Evolutionary conservation across 129 eudicot genomes (phyloP).

Genomic region (Cynara cardunculus): DNA sequence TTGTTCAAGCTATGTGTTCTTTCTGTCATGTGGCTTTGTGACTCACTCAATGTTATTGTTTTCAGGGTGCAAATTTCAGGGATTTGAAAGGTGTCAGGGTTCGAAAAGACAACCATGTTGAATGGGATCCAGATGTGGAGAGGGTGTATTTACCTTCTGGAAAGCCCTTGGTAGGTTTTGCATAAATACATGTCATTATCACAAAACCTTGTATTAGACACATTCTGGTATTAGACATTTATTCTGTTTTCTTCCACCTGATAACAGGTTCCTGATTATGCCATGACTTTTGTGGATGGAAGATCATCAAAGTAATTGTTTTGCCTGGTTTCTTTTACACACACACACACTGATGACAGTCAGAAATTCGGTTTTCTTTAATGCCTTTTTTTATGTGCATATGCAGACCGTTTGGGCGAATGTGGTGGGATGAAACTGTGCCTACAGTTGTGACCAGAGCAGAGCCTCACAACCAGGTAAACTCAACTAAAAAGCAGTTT

Average conservation of each 20-base stretch:
- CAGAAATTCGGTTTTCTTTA: background rate
- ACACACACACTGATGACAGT: background rate
- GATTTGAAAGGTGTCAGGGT: conserved; percentile 64
- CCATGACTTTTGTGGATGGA: conserved; percentile 58
- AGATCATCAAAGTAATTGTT: conserved; percentile 59
- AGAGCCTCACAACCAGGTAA: conserved; percentile 78
- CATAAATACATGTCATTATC: too few relatives aligned
- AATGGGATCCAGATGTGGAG: conserved; percentile 54
- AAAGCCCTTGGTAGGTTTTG: conserved; percentile 58
- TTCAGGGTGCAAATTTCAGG: conserved; percentile 80
- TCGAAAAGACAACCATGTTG: conserved; percentile 44
- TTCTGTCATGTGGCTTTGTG: background rate
- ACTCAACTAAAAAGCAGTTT: background rate
- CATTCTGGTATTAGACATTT: background rate
- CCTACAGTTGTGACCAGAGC: conserved; percentile 76
- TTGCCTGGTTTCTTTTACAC: background rate
- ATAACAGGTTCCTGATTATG: conserved; percentile 76
- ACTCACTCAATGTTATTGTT: background rate
- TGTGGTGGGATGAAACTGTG: conserved; percentile 85
- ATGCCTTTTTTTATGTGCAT: background rate
- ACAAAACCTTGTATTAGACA: too few relatives aligned
- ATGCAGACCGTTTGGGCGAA: conserved; percentile 69
- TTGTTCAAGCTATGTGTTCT: background rate
- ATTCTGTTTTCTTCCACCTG: background rate
- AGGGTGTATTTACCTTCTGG: conserved; percentile 46